phyloP scores from a whole-genome alignment of 805 yeast genomes.

The Metschnikowia continentalis region DNA sequence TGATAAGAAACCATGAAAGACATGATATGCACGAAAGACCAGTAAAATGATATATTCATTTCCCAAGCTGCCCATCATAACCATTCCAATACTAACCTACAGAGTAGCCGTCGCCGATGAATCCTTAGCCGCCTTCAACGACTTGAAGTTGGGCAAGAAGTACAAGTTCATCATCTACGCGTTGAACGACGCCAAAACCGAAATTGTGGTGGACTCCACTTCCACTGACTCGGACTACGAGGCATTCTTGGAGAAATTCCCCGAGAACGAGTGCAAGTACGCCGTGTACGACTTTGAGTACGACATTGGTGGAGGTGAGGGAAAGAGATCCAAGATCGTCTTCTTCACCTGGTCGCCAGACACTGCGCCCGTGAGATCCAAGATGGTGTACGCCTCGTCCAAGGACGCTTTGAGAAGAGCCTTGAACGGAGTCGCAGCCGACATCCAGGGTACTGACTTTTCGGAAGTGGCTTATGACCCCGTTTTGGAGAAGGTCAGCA shows the following conservation, averaged over 20 bases:
- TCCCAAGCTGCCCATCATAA: neutral
- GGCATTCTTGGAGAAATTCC: constrained; percentile 77
- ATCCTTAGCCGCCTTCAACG: constrained; percentile 90
- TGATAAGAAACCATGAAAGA: neutral
- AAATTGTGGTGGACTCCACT: constrained; percentile 84
- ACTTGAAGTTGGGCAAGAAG: constrained; percentile 90
- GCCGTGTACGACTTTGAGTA: constrained; percentile 97
- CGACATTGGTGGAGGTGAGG: constrained; percentile 85
- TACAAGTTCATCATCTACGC: constrained; percentile 77
- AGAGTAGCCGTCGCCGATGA: constrained; percentile 62
- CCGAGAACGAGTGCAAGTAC: constrained; percentile 94
- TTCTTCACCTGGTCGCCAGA: constrained; percentile 95
- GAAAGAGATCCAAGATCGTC: constrained; percentile 78
- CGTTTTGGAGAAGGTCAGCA: constrained; percentile 83
- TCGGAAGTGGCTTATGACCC: constrained; percentile 94
- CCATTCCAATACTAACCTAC: constrained; percentile 19
- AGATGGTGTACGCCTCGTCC: constrained; percentile 98
- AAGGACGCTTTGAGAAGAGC: constrained; percentile 98
- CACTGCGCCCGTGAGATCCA: constrained; percentile 88
- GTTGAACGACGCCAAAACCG: constrained; percentile 81
- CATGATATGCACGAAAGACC: too few relatives aligned
- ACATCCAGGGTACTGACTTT: constrained; percentile 96
- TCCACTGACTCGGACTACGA: constrained; percentile 78
- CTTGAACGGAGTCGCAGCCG: constrained; percentile 88
- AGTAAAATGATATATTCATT: too few relatives aligned